phyloP scores from a whole-genome alignment of 768 basidiomycete genomes.

The Tubosaeta sp. region DNA sequence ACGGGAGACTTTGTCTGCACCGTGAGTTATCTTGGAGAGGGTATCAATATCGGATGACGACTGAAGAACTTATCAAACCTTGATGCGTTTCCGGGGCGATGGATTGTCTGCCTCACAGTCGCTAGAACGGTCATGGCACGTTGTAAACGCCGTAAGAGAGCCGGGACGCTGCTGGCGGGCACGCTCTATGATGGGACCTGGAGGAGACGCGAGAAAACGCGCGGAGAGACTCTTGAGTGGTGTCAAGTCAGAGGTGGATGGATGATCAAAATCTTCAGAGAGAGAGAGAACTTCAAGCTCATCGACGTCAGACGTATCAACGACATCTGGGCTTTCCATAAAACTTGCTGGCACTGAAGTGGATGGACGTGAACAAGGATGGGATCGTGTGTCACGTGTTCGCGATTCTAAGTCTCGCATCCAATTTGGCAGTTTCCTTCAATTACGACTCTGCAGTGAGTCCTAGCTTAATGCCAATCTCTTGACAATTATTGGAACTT shows the following conservation, averaged over 20 bases:
- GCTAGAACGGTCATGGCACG: constrained; percentile 2
- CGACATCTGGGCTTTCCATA: constrained; percentile 36
- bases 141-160: neutral
- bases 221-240: neutral
- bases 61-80: constrained; percentile 18
- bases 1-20: neutral
- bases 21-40: constrained; percentile 18
- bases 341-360: neutral
- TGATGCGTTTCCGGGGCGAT: constrained; percentile 38
- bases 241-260: neutral
- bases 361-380: neutral
- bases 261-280: constrained; percentile 10
- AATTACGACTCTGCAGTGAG: too few species aligned
- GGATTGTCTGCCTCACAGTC: constrained; percentile 8
- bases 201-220: constrained; percentile 1
- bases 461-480: neutral
- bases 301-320: constrained; percentile 63
- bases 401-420: too few species aligned
- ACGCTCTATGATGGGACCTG: neutral
- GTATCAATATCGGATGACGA: constrained; percentile 8
- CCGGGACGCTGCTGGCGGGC: neutral
- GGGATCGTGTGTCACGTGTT: constrained; percentile 17
- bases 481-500: neutral
- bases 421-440: too few species aligned
- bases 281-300: constrained; percentile 45